Evolutionary conservation across 768 basidiomycete species (phyloP).

Genomic region (Floccularia luteovirens): DNA sequence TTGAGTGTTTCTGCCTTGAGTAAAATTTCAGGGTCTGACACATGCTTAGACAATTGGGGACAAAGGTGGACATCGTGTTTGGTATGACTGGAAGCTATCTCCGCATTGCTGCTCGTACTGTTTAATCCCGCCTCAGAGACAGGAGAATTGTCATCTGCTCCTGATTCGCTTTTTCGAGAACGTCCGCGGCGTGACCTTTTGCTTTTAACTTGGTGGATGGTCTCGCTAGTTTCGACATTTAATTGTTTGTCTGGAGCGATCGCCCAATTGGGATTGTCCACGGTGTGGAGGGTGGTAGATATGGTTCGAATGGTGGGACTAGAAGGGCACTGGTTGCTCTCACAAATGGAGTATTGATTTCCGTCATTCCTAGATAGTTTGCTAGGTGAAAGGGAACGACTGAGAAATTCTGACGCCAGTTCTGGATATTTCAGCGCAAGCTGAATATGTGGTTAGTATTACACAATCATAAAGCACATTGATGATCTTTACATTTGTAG

Average conservation of each 20-base stretch:
- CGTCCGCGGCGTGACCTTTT: not conserved
- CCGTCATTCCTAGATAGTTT: not conserved
- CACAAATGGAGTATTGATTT: not conserved
- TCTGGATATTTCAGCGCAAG: constrained; percentile 25
- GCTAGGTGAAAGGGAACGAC: constrained; percentile 16
- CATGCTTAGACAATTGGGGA: too few relatives aligned
- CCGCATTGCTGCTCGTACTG: too few relatives aligned
- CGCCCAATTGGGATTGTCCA: constrained; percentile 21
- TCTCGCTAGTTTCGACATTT: not conserved
- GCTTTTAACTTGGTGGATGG: not conserved
- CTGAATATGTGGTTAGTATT: constrained; percentile 11
- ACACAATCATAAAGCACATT: not conserved
- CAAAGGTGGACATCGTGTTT: too few relatives aligned
- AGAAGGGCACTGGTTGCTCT: not conserved
- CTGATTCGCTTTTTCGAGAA: too few relatives aligned
- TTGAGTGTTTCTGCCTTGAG: too few relatives aligned
- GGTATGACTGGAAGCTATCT: too few relatives aligned
- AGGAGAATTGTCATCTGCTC: too few relatives aligned
- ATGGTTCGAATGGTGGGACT: not conserved
- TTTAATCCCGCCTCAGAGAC: too few relatives aligned
- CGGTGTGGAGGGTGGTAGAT: not conserved
- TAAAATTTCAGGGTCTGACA: too few relatives aligned
- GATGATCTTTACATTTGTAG: constrained; percentile 25
- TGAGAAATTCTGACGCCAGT: constrained; percentile 22
- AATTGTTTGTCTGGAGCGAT: constrained; percentile 16